Evolutionary conservation across 208 protist species (phyloP).

Genomic region (Endotrypanum monterogeii): DNA sequence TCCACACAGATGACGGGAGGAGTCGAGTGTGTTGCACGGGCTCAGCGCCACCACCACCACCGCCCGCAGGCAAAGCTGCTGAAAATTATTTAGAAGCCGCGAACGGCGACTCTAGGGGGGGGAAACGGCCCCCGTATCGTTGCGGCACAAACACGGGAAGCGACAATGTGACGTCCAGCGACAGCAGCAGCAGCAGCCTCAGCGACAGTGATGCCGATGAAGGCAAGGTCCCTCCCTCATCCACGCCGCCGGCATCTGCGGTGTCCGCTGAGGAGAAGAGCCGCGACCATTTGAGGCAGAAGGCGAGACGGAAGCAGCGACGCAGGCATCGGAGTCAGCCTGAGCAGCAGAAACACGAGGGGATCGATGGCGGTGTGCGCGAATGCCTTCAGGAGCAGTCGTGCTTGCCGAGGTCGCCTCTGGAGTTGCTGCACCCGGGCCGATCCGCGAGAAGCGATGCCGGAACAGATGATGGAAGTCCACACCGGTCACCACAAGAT

Average conservation of each 20-base stretch:
- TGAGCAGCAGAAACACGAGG: conserved; percentile 2
- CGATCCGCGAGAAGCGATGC: background rate
- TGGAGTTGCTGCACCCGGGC: background rate
- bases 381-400: background rate
- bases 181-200: background rate
- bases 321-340: conserved; percentile 2
- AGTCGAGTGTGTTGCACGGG: background rate
- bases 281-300: background rate
- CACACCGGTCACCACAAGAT: background rate
- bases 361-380: background rate
- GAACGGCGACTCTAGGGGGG: background rate
- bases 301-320: background rate
- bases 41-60: background rate
- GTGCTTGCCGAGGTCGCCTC: background rate
- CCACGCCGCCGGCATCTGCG: conserved; percentile 4
- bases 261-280: background rate
- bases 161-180: background rate
- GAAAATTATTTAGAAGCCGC: background rate
- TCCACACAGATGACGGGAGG: conserved; percentile 3
- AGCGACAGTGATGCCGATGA: background rate
- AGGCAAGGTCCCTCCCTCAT: background rate
- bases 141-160: background rate
- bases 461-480: background rate
- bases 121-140: background rate
- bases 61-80: background rate